These are phyloP conservation scores for Mucor sp. DNA, from an alignment of 371 early-diverging fungal species.

Conservation along the genomic window DNA sequence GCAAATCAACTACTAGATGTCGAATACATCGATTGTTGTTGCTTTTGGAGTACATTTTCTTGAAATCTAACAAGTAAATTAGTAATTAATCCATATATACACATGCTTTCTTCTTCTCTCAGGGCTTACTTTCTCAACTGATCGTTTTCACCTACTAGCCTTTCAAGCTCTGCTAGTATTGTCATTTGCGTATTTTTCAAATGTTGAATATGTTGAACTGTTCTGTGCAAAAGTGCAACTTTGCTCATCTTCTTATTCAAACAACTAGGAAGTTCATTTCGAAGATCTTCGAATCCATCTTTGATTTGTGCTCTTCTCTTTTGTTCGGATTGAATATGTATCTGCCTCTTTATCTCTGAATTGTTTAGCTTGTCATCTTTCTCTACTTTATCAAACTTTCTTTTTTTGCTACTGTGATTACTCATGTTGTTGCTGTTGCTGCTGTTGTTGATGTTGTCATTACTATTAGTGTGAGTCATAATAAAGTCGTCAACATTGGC, in stretches of 20 bases:
- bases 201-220: slow-evolving; percentile 54
- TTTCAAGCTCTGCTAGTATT: slow-evolving; percentile 45
- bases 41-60: slow-evolving; percentile 28
- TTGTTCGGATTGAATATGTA: slow-evolving; percentile 66
- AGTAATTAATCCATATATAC: not conserved
- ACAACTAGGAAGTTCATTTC: slow-evolving; percentile 55
- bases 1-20: slow-evolving; percentile 8
- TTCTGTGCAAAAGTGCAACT: slow-evolving; percentile 53
- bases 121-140: slow-evolving; percentile 46
- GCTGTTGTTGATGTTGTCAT: not conserved
- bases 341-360: slow-evolving; percentile 54
- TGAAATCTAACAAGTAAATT: slow-evolving; percentile 19
- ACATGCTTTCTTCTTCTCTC: not conserved
- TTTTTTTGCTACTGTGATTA: not conserved
- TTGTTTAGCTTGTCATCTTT: slow-evolving; percentile 8
- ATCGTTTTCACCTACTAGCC: slow-evolving; percentile 46
- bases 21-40: not conserved
- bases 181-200: slow-evolving; percentile 46
- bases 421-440: not conserved
- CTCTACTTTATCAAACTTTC: not conserved
- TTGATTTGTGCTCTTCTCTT: slow-evolving; percentile 63
- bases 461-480: slow-evolving; percentile 1
- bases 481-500: not conserved
- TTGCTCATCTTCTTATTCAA: slow-evolving; percentile 61
- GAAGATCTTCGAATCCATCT: slow-evolving; percentile 60